A percentile compares a stretch with the other conserved stretches of the same genome.
Evolutionary conservation across 192 early-diverging fungal genomes (phyloP).

Genomic region (Geranomyces michiganensis): DNA sequence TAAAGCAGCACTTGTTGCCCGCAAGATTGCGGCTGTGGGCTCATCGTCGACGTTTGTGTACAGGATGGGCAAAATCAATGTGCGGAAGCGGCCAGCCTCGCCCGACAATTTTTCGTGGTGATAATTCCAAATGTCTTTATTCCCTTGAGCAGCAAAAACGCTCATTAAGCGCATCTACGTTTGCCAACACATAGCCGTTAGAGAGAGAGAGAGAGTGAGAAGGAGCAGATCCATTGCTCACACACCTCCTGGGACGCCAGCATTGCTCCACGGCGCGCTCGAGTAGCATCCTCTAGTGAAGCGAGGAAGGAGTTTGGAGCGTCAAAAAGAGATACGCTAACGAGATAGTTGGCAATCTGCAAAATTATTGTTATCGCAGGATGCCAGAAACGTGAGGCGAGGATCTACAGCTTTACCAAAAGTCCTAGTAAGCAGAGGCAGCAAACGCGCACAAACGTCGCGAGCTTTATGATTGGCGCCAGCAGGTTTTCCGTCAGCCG

Average conservation of each 20-base stretch:
- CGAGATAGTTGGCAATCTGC: slow-evolving; percentile 14
- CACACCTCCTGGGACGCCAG: slow-evolving; percentile 11
- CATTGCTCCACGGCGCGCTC: slow-evolving; percentile 10
- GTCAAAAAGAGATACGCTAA: neutral
- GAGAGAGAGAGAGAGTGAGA: no score
- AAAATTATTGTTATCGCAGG: neutral
- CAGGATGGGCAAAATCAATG: neutral
- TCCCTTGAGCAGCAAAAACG: neutral
- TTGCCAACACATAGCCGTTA: no score
- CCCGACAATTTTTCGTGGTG: slow-evolving; percentile 3
- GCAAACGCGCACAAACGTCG: slow-evolving; percentile 1
- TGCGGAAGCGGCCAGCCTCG: slow-evolving; percentile 3
- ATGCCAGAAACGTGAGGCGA: no score
- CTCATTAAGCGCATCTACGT: slow-evolving; percentile 6
- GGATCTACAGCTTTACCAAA: neutral
- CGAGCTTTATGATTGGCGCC: neutral
- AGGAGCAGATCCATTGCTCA: no score
- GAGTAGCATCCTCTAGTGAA: slow-evolving; percentile 5
- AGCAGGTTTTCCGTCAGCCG: neutral
- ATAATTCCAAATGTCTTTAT: slow-evolving; percentile 3
- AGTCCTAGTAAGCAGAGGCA: neutral
- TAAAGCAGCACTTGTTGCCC: neutral
- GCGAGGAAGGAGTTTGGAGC: slow-evolving; percentile 7
- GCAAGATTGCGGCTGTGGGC: neutral
- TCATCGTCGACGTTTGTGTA: neutral